Base-by-base conservation (phyloP, 768 basidiomycete genomes). In the Mycena capillaripes region DNA sequence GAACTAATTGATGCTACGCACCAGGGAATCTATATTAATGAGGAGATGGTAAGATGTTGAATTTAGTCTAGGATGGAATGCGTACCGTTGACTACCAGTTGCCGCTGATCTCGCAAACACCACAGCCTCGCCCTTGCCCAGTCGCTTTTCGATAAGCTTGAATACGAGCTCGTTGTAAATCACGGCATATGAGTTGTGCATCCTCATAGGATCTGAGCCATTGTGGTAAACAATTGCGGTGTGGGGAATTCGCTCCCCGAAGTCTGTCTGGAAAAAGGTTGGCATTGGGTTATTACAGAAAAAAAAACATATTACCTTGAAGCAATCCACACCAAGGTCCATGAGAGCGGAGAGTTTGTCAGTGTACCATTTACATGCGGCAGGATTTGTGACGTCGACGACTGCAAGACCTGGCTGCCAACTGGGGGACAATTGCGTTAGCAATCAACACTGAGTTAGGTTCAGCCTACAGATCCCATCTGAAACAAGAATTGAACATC, bases 211-310 rank as follows among this genome's bases (percentile, higher is more conserved):
- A 78, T 93, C 91, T 12, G 90, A 90, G 11, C 91, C 90, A 74
- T 93, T 89, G 77, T 91, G 84, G 84, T 87, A 94, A 21, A 83
- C 83, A 64, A 93, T 87, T 27, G 85, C 84, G 1, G 89, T 81
- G 77, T 93, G 92, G 1, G 93, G 93, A 60, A 94, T 93, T 14
- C 92, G 88, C 79, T 95, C 93, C 32, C 89, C 93, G 77, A 94
- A 94, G 77, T 94, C 92, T 9, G 92, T 94, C 90, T 92, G 69
- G 29, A 14, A 38, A 60, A 16, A 19, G 16, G 38, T 53, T 53
- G 63, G 42, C 56, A 21, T 71, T 12, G 30, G 19, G 52, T 42
- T 21, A 10, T 36, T 3, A 34, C 38, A 29, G 55, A 14, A 32
- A 38, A 29, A 56, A 14, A 32, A 38, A 34, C 27, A 44, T 70